Base-by-base conservation (phyloP, 1,284 basidiomycete species). In the Trichosporon inkin region DNA sequence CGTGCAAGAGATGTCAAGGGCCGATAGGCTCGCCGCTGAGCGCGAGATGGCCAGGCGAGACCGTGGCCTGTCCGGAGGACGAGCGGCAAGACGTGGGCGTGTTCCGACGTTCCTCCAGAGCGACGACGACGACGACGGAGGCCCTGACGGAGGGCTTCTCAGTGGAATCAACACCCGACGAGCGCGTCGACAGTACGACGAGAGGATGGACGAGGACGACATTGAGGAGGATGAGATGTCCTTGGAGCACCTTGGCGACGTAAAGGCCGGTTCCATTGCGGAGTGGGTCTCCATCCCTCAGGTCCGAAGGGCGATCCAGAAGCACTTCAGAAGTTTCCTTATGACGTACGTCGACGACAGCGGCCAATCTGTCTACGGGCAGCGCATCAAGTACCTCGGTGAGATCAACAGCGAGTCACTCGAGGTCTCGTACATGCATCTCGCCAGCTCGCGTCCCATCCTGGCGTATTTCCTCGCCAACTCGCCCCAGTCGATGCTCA, bases 361-460 rank as follows among this genome's bases (percentile, higher is more conserved):
- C 63, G 92, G 92, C 40, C 84, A 86, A 41, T 96, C 92, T 20
- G 92, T 98, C 10, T 99, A 99, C 73, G 96, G 94, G 28, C 88
- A 92, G 75, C 84, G 92, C 53, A 98, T 99, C 76, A 88, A 89
- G 61, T 86, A 88, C 68, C 84, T 99, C 40, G 96, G 96, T 78
- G 95, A 98, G 85, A 88, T 88, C 74, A 99, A 99, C 79, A 87
- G 92, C 35, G 96, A 99, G 79, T 97, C 94, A 2, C 85, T 99
- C 61, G 95, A 99, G 77, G 88, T 99, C 17, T 97, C 93, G 0
- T 99, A 94, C 78, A 83, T 92, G 17, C 92, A 99, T 72, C 85
- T 99, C 16, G 88, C 90, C 1, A 81, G 88, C 61, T 88, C 91
- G 19, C 96, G 96, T 70, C 90, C 95, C 11, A 93, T 97, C 67